These are phyloP conservation scores for Exophiala calicioides DNA, from an alignment of 2,329 filamentous ascomycete genomes.

Conservation along the genomic window DNA sequence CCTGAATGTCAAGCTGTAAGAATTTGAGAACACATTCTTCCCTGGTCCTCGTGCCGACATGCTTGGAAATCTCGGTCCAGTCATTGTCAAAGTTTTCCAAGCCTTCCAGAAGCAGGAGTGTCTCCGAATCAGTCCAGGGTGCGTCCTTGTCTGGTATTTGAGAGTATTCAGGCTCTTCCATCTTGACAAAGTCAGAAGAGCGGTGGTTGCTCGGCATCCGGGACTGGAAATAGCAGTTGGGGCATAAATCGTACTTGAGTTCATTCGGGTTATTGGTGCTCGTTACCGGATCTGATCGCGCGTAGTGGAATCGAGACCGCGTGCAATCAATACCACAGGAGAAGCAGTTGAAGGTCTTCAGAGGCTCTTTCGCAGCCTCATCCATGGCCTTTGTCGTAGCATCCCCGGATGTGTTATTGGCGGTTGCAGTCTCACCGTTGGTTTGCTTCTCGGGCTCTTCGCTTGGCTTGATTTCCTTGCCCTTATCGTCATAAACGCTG, in stretches of 20 bases:
- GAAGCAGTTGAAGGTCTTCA: constrained; percentile 75
- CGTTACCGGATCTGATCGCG: constrained; percentile 62
- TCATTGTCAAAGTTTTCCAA: constrained; percentile 93
- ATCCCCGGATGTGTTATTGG: constrained; percentile 65
- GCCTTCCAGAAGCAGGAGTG: constrained; percentile 84
- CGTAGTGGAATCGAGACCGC: constrained; percentile 67
- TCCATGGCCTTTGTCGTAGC: constrained; percentile 66
- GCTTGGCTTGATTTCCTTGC: constrained; percentile 74
- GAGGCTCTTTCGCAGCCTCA: constrained; percentile 61
- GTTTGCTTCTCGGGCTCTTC: constrained; percentile 65
- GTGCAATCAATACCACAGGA: constrained; percentile 91
- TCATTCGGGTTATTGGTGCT: constrained; percentile 57
- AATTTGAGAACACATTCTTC: constrained; percentile 98
- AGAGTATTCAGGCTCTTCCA: constrained; percentile 84
- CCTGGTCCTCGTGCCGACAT: constrained; percentile 85
- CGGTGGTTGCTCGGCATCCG: constrained; percentile 78
- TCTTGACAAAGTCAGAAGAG: constrained; percentile 78
- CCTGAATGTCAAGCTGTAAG: constrained; percentile 92
- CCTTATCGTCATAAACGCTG: constrained; percentile 91
- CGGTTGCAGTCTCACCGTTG: constrained; percentile 69
- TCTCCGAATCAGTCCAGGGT: constrained; percentile 88
- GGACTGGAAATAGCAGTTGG: constrained; percentile 83
- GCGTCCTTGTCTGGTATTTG: constrained; percentile 78
- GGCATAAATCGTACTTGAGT: constrained; percentile 83
- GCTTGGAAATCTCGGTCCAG: constrained; percentile 89